Conservation (phyloP, 2,329 filamentous ascomycete genomes). For the Ophiostoma sp. region DNA sequence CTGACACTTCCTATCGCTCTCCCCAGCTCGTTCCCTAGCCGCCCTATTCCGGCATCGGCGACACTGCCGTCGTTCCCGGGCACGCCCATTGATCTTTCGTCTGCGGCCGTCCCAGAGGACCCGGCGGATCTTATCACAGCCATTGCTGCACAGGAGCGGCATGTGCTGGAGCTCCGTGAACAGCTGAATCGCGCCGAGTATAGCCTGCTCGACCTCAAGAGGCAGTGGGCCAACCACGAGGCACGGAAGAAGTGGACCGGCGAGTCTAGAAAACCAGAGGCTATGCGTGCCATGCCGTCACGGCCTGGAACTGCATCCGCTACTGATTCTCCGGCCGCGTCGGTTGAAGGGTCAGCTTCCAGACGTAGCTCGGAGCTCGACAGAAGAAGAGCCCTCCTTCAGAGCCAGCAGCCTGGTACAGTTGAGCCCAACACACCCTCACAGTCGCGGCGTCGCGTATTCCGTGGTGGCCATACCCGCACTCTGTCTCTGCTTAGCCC, state of each 20-base stretch:
- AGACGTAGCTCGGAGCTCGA: slow-evolving; percentile 60
- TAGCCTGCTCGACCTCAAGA: slow-evolving; percentile 72
- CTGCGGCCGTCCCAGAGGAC: slow-evolving; percentile 46
- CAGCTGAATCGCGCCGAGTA: slow-evolving; percentile 78
- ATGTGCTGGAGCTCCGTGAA: slow-evolving; percentile 84
- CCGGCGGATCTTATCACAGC: slow-evolving; percentile 73
- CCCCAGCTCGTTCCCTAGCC: slow-evolving; percentile 48
- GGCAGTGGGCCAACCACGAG: slow-evolving; percentile 75
- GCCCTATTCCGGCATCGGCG: slow-evolving; percentile 47
- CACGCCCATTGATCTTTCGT: slow-evolving; percentile 45
- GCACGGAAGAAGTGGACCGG: slow-evolving; percentile 64
- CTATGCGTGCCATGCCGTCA: slow-evolving; percentile 44
- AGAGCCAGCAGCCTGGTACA: slow-evolving; percentile 30
- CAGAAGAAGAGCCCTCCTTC: slow-evolving; percentile 62
- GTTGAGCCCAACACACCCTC: slow-evolving; percentile 31
- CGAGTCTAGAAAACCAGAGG: slow-evolving; percentile 60
- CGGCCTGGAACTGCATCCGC: slow-evolving; percentile 22
- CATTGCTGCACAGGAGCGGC: slow-evolving; percentile 85
- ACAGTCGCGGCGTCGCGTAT: slow-evolving; percentile 54
- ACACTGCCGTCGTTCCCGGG: slow-evolving; percentile 42
- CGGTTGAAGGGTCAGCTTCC: slow-evolving; percentile 31
- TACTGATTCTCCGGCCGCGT: slow-evolving; percentile 2
- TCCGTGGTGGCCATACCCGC: slow-evolving; percentile 60
- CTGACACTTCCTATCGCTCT: slow-evolving; percentile 57
- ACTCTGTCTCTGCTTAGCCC: slow-evolving; percentile 79